phyloP scores from a whole-genome alignment of 495 filamentous ascomycete species.

The Glonium stellatum region DNA sequence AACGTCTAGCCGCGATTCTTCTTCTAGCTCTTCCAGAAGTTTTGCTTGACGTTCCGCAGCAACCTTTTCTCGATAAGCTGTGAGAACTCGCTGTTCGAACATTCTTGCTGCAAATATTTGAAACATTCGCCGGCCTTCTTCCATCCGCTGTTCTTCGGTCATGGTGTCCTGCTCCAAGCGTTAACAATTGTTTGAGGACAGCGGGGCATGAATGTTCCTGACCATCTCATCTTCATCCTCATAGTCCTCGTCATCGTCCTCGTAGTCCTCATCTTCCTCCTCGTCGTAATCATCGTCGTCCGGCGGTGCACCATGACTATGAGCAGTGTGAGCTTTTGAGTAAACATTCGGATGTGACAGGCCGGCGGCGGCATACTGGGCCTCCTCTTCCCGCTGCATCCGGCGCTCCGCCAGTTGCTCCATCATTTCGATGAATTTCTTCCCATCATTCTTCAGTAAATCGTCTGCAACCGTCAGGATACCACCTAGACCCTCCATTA shows the following conservation, averaged over 20 bases:
- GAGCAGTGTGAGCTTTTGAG: conserved; percentile 38
- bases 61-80: conserved; percentile 95
- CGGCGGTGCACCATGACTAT: conserved; percentile 57
- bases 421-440: conserved; percentile 99
- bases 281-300: conserved; percentile 71
- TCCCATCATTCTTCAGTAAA: conserved; percentile 95
- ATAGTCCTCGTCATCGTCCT: conserved; percentile 80
- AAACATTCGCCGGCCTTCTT: conserved; percentile 97
- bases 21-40: conserved; percentile 83
- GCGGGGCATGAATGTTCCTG: conserved; percentile 12
- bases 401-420: conserved; percentile 95
- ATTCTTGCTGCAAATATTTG: conserved; percentile 98
- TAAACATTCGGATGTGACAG: conserved; percentile 42
- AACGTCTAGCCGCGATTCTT: conserved; percentile 65
- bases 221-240: conserved; percentile 86
- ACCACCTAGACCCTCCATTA: conserved; percentile 61
- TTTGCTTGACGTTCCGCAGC: conserved; percentile 85
- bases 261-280: conserved; percentile 82
- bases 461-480: conserved; percentile 99
- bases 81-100: conserved; percentile 96
- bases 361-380: conserved; percentile 57
- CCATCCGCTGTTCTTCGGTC: conserved; percentile 98
- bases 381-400: conserved; percentile 94
- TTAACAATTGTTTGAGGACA: conserved; percentile 27
- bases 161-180: conserved; percentile 64